Base-by-base conservation (phyloP, 768 basidiomycete genomes). In the Kwoniella heveanensis region DNA sequence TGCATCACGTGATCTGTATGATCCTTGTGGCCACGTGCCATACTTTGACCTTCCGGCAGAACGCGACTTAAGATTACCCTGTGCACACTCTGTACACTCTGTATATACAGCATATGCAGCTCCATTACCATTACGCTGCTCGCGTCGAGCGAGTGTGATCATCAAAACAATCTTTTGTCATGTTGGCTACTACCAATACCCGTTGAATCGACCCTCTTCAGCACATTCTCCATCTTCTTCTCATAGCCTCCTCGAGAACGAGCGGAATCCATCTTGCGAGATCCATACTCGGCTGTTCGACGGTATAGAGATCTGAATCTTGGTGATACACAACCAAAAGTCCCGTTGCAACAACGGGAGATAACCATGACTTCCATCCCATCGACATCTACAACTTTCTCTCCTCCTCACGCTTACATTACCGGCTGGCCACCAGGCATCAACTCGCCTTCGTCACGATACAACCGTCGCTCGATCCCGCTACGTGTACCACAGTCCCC, bases 91-190 rank as follows among this genome's bases (percentile, higher is more conserved):
- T n/a, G n/a, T n/a, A n/a, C n/a, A n/a, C n/a, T n/a, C n/a, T n/a
- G n/a, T n/a, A n/a, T n/a, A n/a, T n/a, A n/a, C n/a, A n/a, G n/a
- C n/a, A n/a, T n/a, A n/a, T n/a, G n/a, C n/a, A n/a, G n/a, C n/a
- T n/a, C n/a, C n/a, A n/a, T n/a, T n/a, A n/a, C n/a, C n/a, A 32
- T 5, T 32, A 13, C 7, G 32, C 15, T 44, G 39, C 9, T 17
- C 39, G 39, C 39, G 39, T 44, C 39, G 39, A 44, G 39, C 19
- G 39, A 44, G 7, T 44, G 39, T 17, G 15, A 9, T 19, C 10
- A 44, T 44, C 39, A 44, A 44, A 44, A 44, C 39, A 44, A 44
- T 9, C 39, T 44, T 44, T 44, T n/a, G n/a, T n/a, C n/a, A n/a
- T n/a, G n/a, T n/a, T n/a, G n/a, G n/a, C n/a, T n/a, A n/a, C n/a